phyloP scores from a whole-genome alignment of 2,329 filamentous ascomycete species.

The Colletotrichum lentis region DNA sequence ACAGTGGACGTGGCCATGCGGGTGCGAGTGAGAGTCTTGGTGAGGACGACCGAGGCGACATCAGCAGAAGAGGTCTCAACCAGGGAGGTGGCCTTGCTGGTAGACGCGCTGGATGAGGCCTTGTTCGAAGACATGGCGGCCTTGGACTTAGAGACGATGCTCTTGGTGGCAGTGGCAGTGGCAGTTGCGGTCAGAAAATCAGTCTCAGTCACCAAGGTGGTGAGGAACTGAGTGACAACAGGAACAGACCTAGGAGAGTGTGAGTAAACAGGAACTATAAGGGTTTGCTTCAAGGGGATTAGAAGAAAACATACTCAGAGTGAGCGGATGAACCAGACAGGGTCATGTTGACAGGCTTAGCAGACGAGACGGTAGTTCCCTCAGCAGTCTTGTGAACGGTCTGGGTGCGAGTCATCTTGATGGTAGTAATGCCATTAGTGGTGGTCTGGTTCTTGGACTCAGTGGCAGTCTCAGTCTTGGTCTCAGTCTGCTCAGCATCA shows the following conservation, averaged over 20 bases:
- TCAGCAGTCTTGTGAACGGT: conserved; percentile 24
- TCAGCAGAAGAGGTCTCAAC: conserved; percentile 19
- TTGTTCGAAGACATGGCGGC: neutral
- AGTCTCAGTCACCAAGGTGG: conserved; percentile 36
- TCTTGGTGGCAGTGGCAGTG: conserved; percentile 10
- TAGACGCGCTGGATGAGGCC: neutral
- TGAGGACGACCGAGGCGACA: conserved; percentile 25
- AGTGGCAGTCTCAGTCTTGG: conserved; percentile 1
- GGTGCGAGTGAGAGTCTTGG: conserved; percentile 29
- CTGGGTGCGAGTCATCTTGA: conserved; percentile 29
- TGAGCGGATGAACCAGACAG: conserved; percentile 3
- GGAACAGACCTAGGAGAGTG: conserved; percentile 6
- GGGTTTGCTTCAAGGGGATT: neutral
- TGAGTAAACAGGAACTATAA: neutral
- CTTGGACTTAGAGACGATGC: neutral
- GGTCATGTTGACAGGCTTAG: conserved; percentile 22
- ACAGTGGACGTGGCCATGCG: conserved; percentile 19
- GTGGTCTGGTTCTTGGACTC: conserved; percentile 4
- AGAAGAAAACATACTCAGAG: conserved; percentile 19
- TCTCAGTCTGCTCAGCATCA: conserved; percentile 10
- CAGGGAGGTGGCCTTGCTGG: conserved; percentile 4
- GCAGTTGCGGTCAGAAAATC: conserved; percentile 21
- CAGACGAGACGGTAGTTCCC: conserved; percentile 31
- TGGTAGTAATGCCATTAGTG: conserved; percentile 16
- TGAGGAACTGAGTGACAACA: conserved; percentile 24